phyloP scores from a whole-genome alignment of 306 rosid genomes.

The Glycyrrhiza uralensis region DNA sequence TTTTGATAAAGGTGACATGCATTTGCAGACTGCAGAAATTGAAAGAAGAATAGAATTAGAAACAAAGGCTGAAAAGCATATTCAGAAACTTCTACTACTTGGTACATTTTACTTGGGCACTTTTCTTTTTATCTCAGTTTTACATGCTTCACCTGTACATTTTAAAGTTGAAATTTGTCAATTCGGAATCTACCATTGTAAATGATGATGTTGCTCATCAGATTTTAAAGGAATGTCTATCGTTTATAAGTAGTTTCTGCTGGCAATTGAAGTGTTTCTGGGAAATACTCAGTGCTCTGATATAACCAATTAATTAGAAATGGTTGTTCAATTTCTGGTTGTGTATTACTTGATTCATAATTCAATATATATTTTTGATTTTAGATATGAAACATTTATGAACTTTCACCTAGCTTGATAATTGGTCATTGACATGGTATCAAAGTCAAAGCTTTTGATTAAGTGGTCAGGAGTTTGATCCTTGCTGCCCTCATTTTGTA shows the following conservation, averaged over 20 bases:
- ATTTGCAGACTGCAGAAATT: conserved; percentile 83
- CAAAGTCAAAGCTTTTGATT: background rate
- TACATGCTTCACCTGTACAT: background rate
- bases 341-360: background rate
- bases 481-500: background rate
- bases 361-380: background rate
- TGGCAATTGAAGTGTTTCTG: background rate
- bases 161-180: conserved; percentile 2
- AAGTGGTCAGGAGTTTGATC: background rate
- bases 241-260: background rate
- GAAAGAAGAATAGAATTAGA: conserved; percentile 91
- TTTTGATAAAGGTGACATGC: conserved; percentile 21
- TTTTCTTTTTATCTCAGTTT: conserved; percentile 5
- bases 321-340: background rate
- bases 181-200: background rate
- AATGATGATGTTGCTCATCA: background rate
- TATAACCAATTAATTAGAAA: background rate
- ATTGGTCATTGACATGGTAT: background rate
- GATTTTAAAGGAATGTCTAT: background rate
- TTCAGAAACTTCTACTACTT: conserved; percentile 90
- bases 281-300: background rate
- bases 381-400: background rate
- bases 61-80: conserved; percentile 90
- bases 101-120: conserved; percentile 44
- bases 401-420: background rate